phyloP scores from a whole-genome alignment of 495 filamentous ascomycete species.

The Penicillium cosmopolitanum region DNA sequence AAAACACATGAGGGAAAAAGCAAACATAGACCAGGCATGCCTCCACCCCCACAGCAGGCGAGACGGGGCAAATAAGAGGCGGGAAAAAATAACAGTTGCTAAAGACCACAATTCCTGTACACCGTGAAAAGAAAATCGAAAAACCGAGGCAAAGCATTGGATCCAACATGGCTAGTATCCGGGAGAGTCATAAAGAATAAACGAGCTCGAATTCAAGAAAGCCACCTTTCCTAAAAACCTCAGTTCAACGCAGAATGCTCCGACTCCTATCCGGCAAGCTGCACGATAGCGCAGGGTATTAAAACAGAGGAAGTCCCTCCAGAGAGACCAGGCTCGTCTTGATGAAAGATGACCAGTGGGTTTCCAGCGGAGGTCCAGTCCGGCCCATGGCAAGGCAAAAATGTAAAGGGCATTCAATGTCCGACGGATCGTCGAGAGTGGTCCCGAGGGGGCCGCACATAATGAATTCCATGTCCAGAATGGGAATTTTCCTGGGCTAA shows the following conservation, averaged over 20 bases:
- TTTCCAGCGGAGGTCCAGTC: conserved; percentile 21
- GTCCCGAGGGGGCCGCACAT: conserved; percentile 14
- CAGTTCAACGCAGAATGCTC: conserved; percentile 31
- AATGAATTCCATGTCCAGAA: conserved; percentile 15
- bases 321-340: conserved; percentile 11
- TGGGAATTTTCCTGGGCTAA: conserved; percentile 16
- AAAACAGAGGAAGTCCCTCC: conserved; percentile 22
- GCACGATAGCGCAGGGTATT: conserved; percentile 31
- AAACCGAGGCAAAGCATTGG: conserved; percentile 11
- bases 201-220: conserved; percentile 30
- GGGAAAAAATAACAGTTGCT: conserved; percentile 25
- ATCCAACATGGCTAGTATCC: conserved; percentile 22
- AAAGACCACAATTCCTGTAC: conserved; percentile 35
- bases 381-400: conserved; percentile 13
- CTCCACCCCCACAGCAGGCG: conserved; percentile 15
- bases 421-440: conserved; percentile 19
- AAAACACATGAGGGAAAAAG: conserved; percentile 29
- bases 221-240: conserved; percentile 36
- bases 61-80: conserved; percentile 15
- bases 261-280: conserved; percentile 33
- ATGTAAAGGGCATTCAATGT: conserved; percentile 18
- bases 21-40: conserved; percentile 26
- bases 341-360: background rate
- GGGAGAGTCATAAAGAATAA: conserved; percentile 29
- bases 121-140: conserved; percentile 29